Evolutionary conservation across 805 yeast genomes (phyloP).

Genomic region (Teunomyces panamensis): DNA sequence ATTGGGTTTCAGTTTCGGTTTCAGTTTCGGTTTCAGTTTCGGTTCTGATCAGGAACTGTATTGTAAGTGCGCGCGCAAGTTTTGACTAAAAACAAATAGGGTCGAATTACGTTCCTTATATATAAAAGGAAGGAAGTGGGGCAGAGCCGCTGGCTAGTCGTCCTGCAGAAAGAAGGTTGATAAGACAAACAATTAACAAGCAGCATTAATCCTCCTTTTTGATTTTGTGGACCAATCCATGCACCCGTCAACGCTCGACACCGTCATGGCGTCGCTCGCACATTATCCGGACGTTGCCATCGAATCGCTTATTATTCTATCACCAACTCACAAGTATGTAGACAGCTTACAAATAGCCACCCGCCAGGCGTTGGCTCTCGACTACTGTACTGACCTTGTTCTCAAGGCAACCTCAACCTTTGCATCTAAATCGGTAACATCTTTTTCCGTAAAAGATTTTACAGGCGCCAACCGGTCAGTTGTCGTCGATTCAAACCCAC

Average conservation of each 20-base stretch:
- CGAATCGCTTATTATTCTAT: constrained; percentile 1
- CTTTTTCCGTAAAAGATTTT: neutral
- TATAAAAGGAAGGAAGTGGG: too few relatives aligned
- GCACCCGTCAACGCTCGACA: constrained; percentile 1
- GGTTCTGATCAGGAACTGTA: too few relatives aligned
- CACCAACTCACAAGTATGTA: neutral
- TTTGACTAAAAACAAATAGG: too few relatives aligned
- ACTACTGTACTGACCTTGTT: neutral
- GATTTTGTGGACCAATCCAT: neutral
- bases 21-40: too few relatives aligned
- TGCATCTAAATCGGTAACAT: neutral
- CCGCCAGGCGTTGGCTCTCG: neutral
- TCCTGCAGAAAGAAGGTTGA: neutral
- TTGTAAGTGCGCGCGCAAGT: too few relatives aligned
- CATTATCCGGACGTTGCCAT: neutral
- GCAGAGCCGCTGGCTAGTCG: too few relatives aligned
- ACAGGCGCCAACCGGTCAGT: neutral
- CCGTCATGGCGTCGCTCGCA: neutral
- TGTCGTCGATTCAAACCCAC: neutral
- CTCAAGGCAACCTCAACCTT: neutral
- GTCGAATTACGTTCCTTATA: too few relatives aligned
- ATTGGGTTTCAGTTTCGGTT: too few relatives aligned
- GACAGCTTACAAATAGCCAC: neutral
- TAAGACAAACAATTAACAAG: neutral
- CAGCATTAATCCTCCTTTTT: too few relatives aligned